A percentile compares a stretch with the other conserved stretches of the same genome.
These are phyloP conservation scores for Simplicillium sp. DNA, from an alignment of 2,329 filamentous ascomycete species.

Conservation along the genomic window DNA sequence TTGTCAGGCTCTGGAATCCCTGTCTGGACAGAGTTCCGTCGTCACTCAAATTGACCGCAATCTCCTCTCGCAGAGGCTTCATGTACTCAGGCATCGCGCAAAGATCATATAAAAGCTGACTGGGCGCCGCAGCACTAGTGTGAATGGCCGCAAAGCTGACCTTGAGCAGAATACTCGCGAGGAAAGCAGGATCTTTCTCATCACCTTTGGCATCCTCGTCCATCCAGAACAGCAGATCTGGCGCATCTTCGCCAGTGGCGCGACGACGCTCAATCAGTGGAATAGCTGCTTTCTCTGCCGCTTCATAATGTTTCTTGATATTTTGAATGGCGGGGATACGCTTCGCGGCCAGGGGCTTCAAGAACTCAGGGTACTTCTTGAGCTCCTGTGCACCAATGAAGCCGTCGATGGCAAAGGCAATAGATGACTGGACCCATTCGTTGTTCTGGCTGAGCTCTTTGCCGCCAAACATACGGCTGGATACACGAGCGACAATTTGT, in stretches of 20 bases:
- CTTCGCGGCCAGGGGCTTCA: constrained; percentile 15
- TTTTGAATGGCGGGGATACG: constrained; percentile 16
- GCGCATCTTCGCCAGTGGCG: constrained; percentile 7
- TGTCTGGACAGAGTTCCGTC: constrained; percentile 1
- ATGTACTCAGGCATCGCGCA: constrained; percentile 15
- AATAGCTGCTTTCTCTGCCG: constrained; percentile 12
- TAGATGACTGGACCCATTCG: constrained; percentile 17
- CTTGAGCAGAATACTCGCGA: constrained; percentile 16
- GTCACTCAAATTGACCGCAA: constrained; percentile 5
- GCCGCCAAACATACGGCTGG: constrained; percentile 18
- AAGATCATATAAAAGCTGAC: constrained; percentile 17
- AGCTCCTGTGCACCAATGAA: constrained; percentile 16
- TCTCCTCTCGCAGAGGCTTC: constrained; percentile 29
- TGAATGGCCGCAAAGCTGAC: constrained; percentile 19
- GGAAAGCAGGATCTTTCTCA: constrained; percentile 10
- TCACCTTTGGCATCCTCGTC: constrained; percentile 10
- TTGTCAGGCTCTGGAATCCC: constrained; percentile 19
- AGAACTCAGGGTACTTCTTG: constrained; percentile 9
- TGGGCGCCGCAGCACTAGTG: constrained; percentile 14
- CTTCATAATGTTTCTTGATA: constrained; percentile 14
- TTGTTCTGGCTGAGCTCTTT: constrained; percentile 6
- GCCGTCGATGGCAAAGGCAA: constrained; percentile 17
- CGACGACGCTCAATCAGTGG: constrained; percentile 15
- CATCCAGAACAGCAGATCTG: constrained; percentile 14
- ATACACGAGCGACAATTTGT: constrained; percentile 17